Evolutionary conservation across 192 early-diverging fungal species (phyloP), one percentile per base, ranked within the genome.

Genomic region (Chytriomyces sp.): DNA sequence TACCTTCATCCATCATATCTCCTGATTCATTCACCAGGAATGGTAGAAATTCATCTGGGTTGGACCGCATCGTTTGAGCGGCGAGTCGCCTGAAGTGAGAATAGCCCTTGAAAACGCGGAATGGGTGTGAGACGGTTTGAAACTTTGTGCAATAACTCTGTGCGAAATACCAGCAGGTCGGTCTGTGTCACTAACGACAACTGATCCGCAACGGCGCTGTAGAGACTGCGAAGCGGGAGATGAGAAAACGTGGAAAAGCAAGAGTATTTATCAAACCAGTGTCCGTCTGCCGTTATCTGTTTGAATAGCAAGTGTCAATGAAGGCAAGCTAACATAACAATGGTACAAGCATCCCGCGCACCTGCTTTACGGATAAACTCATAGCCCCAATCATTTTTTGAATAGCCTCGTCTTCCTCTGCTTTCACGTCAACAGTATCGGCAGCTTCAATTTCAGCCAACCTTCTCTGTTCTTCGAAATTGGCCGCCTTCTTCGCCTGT

Each of bases 161-260:
- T 35, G n/a, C 11, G 11, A 50, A 35, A 16, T 78, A 87, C 86
- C 64, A 83, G 44, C 45, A 79, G 79, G 23, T 86, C 81, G 66
- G 91, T 84, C 76, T 85, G 85, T 44, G 84, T 79, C 45, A 59
- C 73, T 2, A 78, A 7, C 3, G 61, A 57, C 8, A 96, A 67
- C 78, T 98, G 96, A 86, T 96, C 92, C 0, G 92, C 89, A 80
- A 98, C 77, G 3, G 96, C 93, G 80, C 94, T 94, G 83, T 95
- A 98, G 50, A 98, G 81, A 78, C 91, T 76, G 26, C 45, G 8
- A 28, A 20, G 26, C 6, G 26, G 86, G 46, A 47, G 67, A 67
- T 80, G 47, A 48, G 18, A 43, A 48, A 83, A 50, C 11, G 50
- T 49, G 66, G 28, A 10, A 43, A 77, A 82, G 68, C 53, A 3